phyloP scores from a whole-genome alignment of 176 grass and related monocot species.

The Bromus sterilis region DNA sequence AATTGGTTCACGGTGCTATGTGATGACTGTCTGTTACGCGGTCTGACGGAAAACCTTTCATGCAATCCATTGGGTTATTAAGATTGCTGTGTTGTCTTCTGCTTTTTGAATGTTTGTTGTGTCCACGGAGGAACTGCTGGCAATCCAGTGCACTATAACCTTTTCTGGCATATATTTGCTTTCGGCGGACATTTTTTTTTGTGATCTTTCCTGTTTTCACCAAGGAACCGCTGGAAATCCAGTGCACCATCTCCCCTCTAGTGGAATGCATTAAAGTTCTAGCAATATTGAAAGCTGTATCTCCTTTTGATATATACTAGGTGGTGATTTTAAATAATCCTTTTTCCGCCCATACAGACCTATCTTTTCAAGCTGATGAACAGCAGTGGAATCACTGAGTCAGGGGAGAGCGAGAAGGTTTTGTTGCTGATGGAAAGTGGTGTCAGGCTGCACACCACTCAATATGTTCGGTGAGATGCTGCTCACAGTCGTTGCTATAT shows the following conservation, averaged over 20 bases:
- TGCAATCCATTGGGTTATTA: background rate
- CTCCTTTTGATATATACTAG: background rate
- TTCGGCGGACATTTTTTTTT: background rate
- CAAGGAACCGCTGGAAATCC: background rate
- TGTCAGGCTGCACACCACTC: conserved; percentile 87
- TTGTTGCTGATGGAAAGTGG: conserved; percentile 93
- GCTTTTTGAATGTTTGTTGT: background rate
- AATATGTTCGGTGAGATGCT: conserved; percentile 66
- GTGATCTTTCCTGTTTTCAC: background rate
- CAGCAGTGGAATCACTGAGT: conserved; percentile 85
- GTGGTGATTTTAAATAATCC: background rate
- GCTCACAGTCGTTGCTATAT: background rate
- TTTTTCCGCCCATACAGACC: conserved; percentile 42
- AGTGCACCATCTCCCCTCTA: background rate
- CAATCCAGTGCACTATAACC: background rate
- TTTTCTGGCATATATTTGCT: background rate
- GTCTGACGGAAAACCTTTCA: background rate
- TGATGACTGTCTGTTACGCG: background rate
- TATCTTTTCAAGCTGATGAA: conserved; percentile 99
- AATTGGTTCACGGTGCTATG: background rate
- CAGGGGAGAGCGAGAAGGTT: conserved; percentile 96
- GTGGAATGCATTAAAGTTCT: background rate
- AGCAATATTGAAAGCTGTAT: background rate
- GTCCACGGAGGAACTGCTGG: background rate
- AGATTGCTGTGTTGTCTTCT: background rate